Percentiles rank a stretch among this genome's conserved stretches.
Evolutionary conservation across 257 asterid genomes (phyloP).

Genomic region (Perilla frutescens): DNA sequence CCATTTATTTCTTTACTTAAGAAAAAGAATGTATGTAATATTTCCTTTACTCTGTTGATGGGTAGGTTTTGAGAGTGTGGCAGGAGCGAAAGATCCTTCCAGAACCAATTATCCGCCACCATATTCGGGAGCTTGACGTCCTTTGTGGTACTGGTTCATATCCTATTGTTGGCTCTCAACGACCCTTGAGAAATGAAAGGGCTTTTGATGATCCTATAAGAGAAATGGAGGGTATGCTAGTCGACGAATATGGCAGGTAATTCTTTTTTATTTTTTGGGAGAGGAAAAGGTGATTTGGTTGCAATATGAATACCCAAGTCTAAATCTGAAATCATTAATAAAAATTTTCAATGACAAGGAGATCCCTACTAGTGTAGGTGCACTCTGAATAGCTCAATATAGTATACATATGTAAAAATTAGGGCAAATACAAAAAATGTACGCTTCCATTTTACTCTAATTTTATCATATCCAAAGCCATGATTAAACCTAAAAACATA

Average conservation of each 20-base stretch:
- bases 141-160: slow-evolving; percentile 59
- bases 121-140: slow-evolving; percentile 81
- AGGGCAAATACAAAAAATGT: too few species aligned
- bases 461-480: not conserved
- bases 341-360: too few species aligned
- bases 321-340: not conserved
- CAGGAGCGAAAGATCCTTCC: slow-evolving; percentile 87
- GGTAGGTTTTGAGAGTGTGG: slow-evolving; percentile 94
- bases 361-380: too few species aligned
- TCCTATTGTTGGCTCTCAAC: slow-evolving; percentile 62
- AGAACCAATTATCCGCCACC: slow-evolving; percentile 76
- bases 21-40: slow-evolving; percentile 16
- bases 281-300: slow-evolving; percentile 1
- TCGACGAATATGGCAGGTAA: slow-evolving; percentile 95
- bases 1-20: not conserved
- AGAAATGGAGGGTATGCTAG: slow-evolving; percentile 94
- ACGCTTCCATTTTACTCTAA: not conserved
- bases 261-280: not conserved
- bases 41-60: slow-evolving; percentile 29
- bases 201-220: slow-evolving; percentile 88
- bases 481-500: not conserved
- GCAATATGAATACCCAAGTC: not conserved
- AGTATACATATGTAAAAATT: too few species aligned
- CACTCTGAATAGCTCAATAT: too few species aligned
- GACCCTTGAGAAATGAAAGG: slow-evolving; percentile 75